Conservation (phyloP, 441 rosid genomes). For the Syzygium malaccense region DNA sequence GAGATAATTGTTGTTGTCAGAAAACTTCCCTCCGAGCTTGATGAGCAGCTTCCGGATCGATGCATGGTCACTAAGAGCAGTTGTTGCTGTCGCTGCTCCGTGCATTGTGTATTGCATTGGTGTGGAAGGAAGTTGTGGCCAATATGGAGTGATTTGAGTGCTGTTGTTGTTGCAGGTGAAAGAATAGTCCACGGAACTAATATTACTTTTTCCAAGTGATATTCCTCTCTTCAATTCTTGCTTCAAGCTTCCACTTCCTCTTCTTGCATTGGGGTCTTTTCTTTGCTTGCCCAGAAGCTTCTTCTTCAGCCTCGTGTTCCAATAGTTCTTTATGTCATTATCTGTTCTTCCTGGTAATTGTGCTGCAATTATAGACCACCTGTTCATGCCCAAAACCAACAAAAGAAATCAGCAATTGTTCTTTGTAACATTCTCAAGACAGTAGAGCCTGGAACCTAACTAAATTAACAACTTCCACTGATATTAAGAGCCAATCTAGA, state of each 20-base stretch:
- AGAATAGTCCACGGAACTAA: constrained; percentile 6
- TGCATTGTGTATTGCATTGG: constrained; percentile 22
- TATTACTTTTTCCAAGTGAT: background rate
- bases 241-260: background rate
- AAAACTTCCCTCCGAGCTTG: constrained; percentile 58
- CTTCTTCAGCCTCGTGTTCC: constrained; percentile 49
- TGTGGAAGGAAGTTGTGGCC: constrained; percentile 38
- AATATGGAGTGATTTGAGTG: constrained; percentile 21
- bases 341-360: constrained; percentile 49
- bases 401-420: background rate
- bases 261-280: constrained; percentile 20
- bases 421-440: background rate
- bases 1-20: constrained; percentile 11
- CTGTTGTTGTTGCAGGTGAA: background rate
- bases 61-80: constrained; percentile 30
- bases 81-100: constrained; percentile 1
- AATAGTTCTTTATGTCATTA: constrained; percentile 47
- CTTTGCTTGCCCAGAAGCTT: constrained; percentile 46
- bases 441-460: background rate
- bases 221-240: constrained; percentile 16
- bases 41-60: constrained; percentile 44
- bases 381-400: constrained; percentile 1
- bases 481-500: background rate
- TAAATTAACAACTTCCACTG: background rate
- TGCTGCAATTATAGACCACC: constrained; percentile 51